Evolutionary conservation across 768 basidiomycete genomes (phyloP), one percentile per base, ranked within the genome.

Genomic region (Pleurotus salmoneostramineus): DNA sequence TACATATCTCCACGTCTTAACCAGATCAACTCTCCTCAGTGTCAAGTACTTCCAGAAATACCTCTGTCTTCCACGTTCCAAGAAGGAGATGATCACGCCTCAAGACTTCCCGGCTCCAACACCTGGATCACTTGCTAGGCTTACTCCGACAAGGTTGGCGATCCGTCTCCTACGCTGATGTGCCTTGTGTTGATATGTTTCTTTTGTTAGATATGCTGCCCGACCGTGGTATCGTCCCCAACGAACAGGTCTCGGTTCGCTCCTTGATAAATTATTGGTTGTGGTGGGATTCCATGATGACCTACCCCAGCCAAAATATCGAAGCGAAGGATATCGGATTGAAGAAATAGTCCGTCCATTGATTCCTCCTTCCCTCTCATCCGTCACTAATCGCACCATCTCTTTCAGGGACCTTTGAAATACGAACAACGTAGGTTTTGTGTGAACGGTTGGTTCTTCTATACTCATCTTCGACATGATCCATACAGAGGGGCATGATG

Each of bases 151-250:
- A 0, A 72, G 66, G 74, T 77, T 40, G 8, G 37, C 31, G 21
- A 62, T 40, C 27, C 37, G 33, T 49, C 32, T 6, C 8, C 44
- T 44, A 15, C 7, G 37, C 11, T 10, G 34, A 7, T 37, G 4
- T 14, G 42, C 34, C 12, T 17, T 11, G 6, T 46, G 12, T 42
- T 48, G 17, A 48, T 11, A 3, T 7, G 11, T 42, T 5, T 21
- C 21, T 12, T 43, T 21, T n/a, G 33, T 12, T 57, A 74, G 75
- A 61, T 77, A 58, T 54, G 62, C 69, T 27, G 65, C 71, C 4
- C 66, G 65, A 51, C 80, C 80, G 17, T 81, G 80, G 79, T 83
- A 83, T 61, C 77, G 73, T 60, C 74, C 77, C 0, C 64, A 72
- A 57, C 63, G 71, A 0, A 69, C 60, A 1, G 67, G 66, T 5